A percentile compares a stretch with the other conserved stretches of the same genome.
Conservation (phyloP, 2,329 filamentous ascomycete genomes). For the Albifimbria verrucaria region DNA sequence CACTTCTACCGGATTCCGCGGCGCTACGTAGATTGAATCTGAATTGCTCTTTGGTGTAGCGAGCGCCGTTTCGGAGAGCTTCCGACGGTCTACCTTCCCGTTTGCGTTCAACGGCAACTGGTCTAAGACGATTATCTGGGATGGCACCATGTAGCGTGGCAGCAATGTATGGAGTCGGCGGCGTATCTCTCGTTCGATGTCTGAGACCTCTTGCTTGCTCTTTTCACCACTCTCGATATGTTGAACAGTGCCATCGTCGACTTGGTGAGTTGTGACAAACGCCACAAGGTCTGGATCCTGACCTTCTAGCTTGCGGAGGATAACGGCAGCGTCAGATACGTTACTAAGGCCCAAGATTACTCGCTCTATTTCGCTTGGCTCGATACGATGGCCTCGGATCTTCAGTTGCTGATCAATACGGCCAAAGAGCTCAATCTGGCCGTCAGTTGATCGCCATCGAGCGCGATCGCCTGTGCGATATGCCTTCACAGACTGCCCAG, state of each 20-base stretch:
- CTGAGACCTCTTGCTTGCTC: neutral
- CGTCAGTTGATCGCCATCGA: slow-evolving; percentile 16
- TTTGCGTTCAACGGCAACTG: slow-evolving; percentile 21
- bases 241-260: neutral
- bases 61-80: slow-evolving; percentile 13
- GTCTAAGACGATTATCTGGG: slow-evolving; percentile 15
- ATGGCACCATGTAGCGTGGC: slow-evolving; percentile 23
- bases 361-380: slow-evolving; percentile 24
- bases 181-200: neutral
- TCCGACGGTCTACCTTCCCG: slow-evolving; percentile 19
- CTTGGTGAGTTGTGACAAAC: slow-evolving; percentile 9
- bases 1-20: slow-evolving; percentile 5
- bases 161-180: slow-evolving; percentile 5
- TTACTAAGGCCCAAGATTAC: slow-evolving; percentile 7
- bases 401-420: slow-evolving; percentile 26
- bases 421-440: slow-evolving; percentile 21
- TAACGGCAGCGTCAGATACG: slow-evolving; percentile 14
- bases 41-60: slow-evolving; percentile 20
- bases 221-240: neutral
- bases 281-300: slow-evolving; percentile 7
- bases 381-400: slow-evolving; percentile 26
- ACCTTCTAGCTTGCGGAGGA: slow-evolving; percentile 7
- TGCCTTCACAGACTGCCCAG: slow-evolving; percentile 4
- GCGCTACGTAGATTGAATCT: slow-evolving; percentile 15
- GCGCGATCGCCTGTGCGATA: slow-evolving; percentile 25